Evolutionary conservation across 2,329 filamentous ascomycete genomes (phyloP).

Genomic region (Aspergillus fischeri): DNA sequence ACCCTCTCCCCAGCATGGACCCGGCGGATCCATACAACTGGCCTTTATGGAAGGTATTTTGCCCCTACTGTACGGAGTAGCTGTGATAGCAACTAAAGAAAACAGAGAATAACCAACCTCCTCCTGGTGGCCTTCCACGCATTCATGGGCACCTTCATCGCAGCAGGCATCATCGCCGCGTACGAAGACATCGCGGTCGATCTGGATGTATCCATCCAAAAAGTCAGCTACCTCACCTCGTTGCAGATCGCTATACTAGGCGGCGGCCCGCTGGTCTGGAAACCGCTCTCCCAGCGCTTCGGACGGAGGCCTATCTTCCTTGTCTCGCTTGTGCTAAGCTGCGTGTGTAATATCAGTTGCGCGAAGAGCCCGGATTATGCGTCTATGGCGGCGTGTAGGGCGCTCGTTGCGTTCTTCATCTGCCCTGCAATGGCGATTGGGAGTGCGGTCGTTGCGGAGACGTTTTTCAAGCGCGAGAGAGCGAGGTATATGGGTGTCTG

Average conservation of each 20-base stretch:
- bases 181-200: conserved; percentile 50
- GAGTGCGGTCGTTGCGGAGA: conserved; percentile 55
- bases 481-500: conserved; percentile 56
- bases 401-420: conserved; percentile 55
- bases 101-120: conserved; percentile 52
- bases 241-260: conserved; percentile 53
- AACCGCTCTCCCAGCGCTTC: not conserved
- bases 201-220: conserved; percentile 46
- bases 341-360: conserved; percentile 22
- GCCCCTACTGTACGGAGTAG: not conserved
- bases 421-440: conserved; percentile 51
- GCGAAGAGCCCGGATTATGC: conserved; percentile 40
- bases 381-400: conserved; percentile 49
- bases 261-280: conserved; percentile 36
- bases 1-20: not conserved
- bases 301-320: conserved; percentile 3
- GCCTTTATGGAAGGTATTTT: not conserved
- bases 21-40: not conserved
- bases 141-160: conserved; percentile 56
- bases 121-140: conserved; percentile 56
- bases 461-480: conserved; percentile 54
- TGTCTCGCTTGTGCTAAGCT: not conserved
- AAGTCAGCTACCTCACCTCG: conserved; percentile 52
- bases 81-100: not conserved
- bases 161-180: conserved; percentile 53